These are phyloP conservation scores for Coffea canephora DNA, from an alignment of 257 asterid genomes.

Conservation along the genomic window DNA sequence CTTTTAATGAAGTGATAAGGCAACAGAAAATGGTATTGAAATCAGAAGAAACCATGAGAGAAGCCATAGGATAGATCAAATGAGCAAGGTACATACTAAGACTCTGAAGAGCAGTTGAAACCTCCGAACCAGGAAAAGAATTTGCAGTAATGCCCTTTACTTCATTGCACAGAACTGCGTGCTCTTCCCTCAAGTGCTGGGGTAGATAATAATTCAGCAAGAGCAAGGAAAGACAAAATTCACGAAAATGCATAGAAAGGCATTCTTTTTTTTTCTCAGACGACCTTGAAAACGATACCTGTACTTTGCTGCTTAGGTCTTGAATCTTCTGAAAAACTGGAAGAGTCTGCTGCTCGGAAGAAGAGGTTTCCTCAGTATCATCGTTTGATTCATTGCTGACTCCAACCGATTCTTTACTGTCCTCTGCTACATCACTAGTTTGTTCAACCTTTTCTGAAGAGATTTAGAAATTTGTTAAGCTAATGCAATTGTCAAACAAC, in stretches of 20 bases:
- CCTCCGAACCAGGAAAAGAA: constrained; percentile 57
- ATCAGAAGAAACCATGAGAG: not conserved
- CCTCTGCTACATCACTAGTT: constrained; percentile 30
- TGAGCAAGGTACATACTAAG: constrained; percentile 46
- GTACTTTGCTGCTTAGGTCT: constrained; percentile 52
- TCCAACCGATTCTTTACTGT: constrained; percentile 34
- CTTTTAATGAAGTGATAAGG: constrained; percentile 3
- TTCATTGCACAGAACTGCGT: constrained; percentile 47
- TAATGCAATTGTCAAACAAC: not conserved
- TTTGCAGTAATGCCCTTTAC: constrained; percentile 58
- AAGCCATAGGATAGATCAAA: not conserved
- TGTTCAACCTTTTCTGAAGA: constrained; percentile 42
- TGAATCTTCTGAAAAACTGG: constrained; percentile 56
- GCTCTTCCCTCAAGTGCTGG: constrained; percentile 44
- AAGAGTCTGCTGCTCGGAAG: constrained; percentile 43
- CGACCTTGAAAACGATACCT: constrained; percentile 33
- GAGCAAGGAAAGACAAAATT: not conserved
- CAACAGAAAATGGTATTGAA: not conserved
- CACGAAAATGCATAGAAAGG: not conserved
- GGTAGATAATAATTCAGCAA: not conserved
- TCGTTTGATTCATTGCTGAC: constrained; percentile 36
- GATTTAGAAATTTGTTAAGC: constrained; percentile 7
- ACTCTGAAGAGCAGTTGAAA: constrained; percentile 51
- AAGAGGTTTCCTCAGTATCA: constrained; percentile 39
- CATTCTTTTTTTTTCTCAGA: too few relatives aligned